Evolutionary conservation across 345 rosid species (phyloP), one percentile per base, ranked within the genome.

Genomic region (Gynandropsis gynandra): DNA sequence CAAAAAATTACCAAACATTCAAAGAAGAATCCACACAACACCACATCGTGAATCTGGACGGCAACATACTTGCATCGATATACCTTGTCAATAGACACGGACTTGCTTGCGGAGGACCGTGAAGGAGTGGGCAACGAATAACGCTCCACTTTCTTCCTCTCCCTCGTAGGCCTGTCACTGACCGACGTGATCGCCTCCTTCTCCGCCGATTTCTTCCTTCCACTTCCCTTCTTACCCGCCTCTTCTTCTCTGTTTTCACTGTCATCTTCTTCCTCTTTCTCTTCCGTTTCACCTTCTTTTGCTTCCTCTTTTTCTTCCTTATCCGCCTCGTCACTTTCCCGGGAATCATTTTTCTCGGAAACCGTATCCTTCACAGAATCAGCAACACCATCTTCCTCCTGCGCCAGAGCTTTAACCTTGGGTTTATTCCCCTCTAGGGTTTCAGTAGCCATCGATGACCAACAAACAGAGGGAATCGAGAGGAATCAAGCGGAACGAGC

Each of bases 61-160:
- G 7, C 12, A 31, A 5, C 1, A 12, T 48, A 47, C 20, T 7
- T 19, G 14, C 11, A 35, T 1, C 7, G 24, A 0, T 10, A 14
- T 59, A 80, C 98, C 95, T 92, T 82, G 45, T 61, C 84, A 50
- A 87, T 85, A 1, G 86, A 77, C 40, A 92, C 43, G 1, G 81
- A 61, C 55, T 85, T 92, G 58, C 65, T 54, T 4, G 76, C 61
- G 4, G 80, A 68, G 17, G 88, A 52, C 48, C 86, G 74, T 15
- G 67, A 62, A 52, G 76, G 68, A 49, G 82, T 70, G 4, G 97
- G 72, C 11, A 64, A 65, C 6, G 98, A 82, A 75, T 79, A 92
- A 55, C 96, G 83, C 58, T 92, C 96, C 14, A 92, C 98, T 12
- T 74, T 48, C 70, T 80, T 92, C 72, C 94, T 75, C 78, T 92